Evolutionary conservation across 768 basidiomycete genomes (phyloP), one percentile per base, ranked within the genome.

Genomic region (Leccinum aurantiacum): DNA sequence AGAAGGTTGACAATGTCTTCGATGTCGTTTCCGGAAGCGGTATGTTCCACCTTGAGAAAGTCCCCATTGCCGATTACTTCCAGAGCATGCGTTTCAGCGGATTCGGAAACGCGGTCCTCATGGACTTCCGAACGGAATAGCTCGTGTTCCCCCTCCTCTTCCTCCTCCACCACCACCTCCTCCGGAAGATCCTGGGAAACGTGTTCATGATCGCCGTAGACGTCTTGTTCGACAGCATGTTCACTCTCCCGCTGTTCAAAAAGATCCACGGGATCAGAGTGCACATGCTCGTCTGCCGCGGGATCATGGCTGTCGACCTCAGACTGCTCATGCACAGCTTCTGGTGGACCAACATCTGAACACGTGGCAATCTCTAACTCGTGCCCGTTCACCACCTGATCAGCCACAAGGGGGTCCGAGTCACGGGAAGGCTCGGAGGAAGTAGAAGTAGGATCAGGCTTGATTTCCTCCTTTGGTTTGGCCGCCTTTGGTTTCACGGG

Each of bases 1-100:
- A 90, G 82, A 64, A 89, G 78, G 65, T 80, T 84, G 61, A 91
- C 84, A 55, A 90, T 84, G 57, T 84, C 83, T 70, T 85, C 89
- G 31, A 87, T 76, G 31, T 87, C 83, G 56, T 76, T 70, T 15
- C 70, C 78, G 14, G 53, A 31, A 19, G 53, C n/a, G 29, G 24
- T 4, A 14, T 24, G 38, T 31, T 56, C 66, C 13, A 48, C 50
- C 33, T 59, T 56, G 27, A 54, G 11, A 52, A 24, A 25, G 22
- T 65, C 47, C 53, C 63, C 63, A 10, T 66, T 68, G 44, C 44
- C 50, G 17, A 52, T 22, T 13, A 65, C 53, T 52, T 57, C 56
- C 31, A 31, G 29, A 37, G 50, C 29, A 58, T 57, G 61, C 6
- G 60, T 44, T 11, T 68, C 72, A 35, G 52, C 13, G 17, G 65